phyloP scores from a whole-genome alignment of 1,139 yeast genomes.

The Taphrina sp. region DNA sequence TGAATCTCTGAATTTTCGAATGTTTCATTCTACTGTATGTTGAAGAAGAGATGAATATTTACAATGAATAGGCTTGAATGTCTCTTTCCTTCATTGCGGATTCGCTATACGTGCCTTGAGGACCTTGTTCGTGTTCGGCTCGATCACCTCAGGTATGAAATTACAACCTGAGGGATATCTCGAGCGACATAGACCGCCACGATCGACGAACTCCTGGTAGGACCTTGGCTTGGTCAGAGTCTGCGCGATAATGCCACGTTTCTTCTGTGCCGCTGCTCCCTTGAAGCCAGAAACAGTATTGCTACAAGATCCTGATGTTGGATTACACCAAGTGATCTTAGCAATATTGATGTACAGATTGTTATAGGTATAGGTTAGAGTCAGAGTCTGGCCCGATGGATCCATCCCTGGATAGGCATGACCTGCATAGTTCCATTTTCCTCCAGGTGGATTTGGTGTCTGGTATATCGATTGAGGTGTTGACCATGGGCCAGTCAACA shows the following conservation, averaged over 20 bases:
- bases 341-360: not conserved
- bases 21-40: too few relatives aligned
- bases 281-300: not conserved
- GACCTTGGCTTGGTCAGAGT: not conserved
- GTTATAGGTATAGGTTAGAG: not conserved
- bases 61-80: too few relatives aligned
- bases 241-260: not conserved
- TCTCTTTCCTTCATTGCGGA: too few relatives aligned
- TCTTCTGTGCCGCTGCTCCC: not conserved
- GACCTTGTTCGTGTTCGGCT: not conserved
- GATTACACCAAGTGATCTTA: not conserved
- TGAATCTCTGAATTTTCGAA: too few relatives aligned
- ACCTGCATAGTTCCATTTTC: not conserved
- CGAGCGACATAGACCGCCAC: not conserved
- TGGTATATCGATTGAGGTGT: not conserved
- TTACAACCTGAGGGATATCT: not conserved
- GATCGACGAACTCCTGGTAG: too few relatives aligned
- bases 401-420: not conserved
- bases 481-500: not conserved
- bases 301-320: not conserved
- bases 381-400: not conserved
- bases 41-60: too few relatives aligned
- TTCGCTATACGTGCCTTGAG: not conserved
- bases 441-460: not conserved
- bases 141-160: not conserved